Evolutionary conservation across 2,329 filamentous ascomycete species (phyloP), one percentile per base, ranked within the genome.

Genomic region (Claviceps africana): DNA sequence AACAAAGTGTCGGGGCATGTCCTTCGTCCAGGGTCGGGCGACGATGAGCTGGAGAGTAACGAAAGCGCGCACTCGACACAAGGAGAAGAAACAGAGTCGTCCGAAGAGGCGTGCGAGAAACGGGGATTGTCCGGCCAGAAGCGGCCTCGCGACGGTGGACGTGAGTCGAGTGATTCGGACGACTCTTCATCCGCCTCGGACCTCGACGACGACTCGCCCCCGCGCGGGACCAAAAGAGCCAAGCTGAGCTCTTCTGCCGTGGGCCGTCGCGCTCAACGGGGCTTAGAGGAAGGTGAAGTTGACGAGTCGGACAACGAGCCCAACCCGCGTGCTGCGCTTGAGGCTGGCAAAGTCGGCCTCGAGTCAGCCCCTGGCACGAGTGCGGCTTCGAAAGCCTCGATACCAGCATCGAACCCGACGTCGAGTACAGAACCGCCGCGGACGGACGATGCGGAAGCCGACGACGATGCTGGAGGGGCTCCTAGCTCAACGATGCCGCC

Each of bases 231-330:
- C 9, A 64, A 64, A 51, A 57, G 58, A 49, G 47, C 54, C 45
- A 60, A 51, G 30, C 3, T 52, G 48, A 57, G 53, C 49, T 35
- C 49, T 15, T 52, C 53, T 39, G 31, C 52, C 9, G 40, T 19
- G 9, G 48, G 47, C 35, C 52, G 39, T 45, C 43, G 40, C 25
- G 30, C 37, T 37, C 40, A 52, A 21, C 52, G 54, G 17, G 57
- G 55, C 48, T 59, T 60, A 19, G 65, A 70, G 51, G 66, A 68
- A 53, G 65, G 65, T 22, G 64, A 69, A 56, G 59, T 65, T 48
- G 63, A 63, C 25, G 62, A 65, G 40, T 57, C 53, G 10, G 53
- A 52, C 11, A 51, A 42, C 22, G 53, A 53, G 11, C 5, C 39
- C 4, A 55, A 55, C 30, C 53, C 53, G n/a, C 51, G 53, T 31